Evolutionary conservation across 441 rosid genomes (phyloP).

Genomic region (Corymbia calophylla): DNA sequence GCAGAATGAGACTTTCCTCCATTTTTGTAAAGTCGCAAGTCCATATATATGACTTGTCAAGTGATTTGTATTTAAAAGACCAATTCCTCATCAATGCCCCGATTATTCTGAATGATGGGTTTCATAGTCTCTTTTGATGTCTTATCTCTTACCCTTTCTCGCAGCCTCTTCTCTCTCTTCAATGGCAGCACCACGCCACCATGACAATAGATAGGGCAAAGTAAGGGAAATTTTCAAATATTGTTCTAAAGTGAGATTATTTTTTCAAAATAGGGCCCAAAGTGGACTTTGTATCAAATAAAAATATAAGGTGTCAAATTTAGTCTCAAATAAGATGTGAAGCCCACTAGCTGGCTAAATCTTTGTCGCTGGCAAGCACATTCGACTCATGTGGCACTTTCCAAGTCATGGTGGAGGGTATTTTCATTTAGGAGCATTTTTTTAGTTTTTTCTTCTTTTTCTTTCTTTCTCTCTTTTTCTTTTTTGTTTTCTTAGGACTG

Average conservation of each 20-base stretch:
- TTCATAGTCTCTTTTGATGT: not conserved
- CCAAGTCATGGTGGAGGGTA: not conserved
- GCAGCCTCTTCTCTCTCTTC: not conserved
- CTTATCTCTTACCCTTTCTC: not conserved
- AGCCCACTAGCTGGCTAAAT: not conserved
- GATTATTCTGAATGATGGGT: accelerated
- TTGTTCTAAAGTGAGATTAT: not conserved
- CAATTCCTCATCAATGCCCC: not conserved
- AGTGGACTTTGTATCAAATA: not conserved
- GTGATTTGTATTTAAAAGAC: not conserved
- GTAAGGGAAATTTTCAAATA: not conserved
- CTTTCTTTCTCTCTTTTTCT: no score
- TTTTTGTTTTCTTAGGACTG: accelerated
- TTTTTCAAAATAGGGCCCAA: not conserved
- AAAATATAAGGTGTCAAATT: not conserved
- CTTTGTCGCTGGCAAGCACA: not conserved
- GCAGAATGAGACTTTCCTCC: not conserved
- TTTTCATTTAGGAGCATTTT: not conserved
- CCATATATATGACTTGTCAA: not conserved
- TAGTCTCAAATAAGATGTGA: not conserved
- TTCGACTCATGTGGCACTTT: accelerated
- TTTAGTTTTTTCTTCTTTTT: not conserved
- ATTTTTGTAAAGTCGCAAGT: not conserved
- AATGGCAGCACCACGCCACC: not conserved
- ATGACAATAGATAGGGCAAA: not conserved